A percentile compares a stretch with the other conserved stretches of the same genome.
Conservation (phyloP, 306 rosid genomes). For the Malus orientalis region DNA sequence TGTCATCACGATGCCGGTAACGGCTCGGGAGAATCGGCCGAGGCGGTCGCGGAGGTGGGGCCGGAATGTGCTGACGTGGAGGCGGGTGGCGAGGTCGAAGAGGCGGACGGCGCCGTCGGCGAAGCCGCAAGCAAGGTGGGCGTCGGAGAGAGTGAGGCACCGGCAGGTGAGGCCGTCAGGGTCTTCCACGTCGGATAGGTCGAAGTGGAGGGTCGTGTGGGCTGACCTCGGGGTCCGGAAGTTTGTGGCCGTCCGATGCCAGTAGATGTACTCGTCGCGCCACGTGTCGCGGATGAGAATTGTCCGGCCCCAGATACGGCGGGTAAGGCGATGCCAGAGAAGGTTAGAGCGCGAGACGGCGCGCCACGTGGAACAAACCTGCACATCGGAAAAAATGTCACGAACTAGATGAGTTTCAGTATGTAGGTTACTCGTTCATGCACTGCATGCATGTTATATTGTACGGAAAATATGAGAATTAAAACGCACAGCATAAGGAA, state of each 20-base stretch:
- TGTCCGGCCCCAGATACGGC: conserved; percentile 60
- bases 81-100: conserved; percentile 34
- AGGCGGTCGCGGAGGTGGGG: conserved; percentile 28
- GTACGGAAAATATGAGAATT: background rate
- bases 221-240: conserved; percentile 17
- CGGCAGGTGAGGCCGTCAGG: conserved; percentile 46
- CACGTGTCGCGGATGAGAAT: conserved; percentile 36
- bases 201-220: conserved; percentile 24
- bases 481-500: too few species aligned
- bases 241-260: conserved; percentile 69
- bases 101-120: conserved; percentile 75
- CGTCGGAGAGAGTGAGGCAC: conserved; percentile 62
- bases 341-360: conserved; percentile 56
- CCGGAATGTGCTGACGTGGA: conserved; percentile 43
- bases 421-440: background rate
- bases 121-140: conserved; percentile 67
- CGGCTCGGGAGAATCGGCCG: conserved; percentile 55
- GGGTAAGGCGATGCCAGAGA: conserved; percentile 55
- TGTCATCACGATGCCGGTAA: conserved; percentile 49
- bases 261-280: conserved; percentile 51
- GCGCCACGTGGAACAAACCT: conserved; percentile 91
- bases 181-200: conserved; percentile 31
- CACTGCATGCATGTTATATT: background rate
- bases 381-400: background rate
- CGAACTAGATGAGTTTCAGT: too few species aligned